phyloP scores from a whole-genome alignment of 345 rosid genomes.

The Populus deltoides region DNA sequence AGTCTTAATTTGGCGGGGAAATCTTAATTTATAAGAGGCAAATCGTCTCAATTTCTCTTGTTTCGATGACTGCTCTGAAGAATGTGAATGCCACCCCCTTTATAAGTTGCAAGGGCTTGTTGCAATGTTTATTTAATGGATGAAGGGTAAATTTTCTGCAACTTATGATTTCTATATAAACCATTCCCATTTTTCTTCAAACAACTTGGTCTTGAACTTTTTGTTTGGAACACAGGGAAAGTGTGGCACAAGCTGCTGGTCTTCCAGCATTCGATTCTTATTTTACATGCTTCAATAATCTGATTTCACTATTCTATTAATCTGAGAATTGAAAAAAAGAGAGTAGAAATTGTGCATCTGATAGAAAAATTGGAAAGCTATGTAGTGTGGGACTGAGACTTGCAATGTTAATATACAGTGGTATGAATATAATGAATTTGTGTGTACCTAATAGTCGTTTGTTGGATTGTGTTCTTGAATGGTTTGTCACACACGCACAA shows the following conservation, averaged over 20 bases:
- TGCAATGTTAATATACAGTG: background rate
- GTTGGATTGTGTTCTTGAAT: conserved; percentile 3
- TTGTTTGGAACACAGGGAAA: background rate
- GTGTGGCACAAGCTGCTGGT: background rate
- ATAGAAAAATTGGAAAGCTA: background rate
- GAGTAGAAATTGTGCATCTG: background rate
- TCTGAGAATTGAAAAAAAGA: background rate
- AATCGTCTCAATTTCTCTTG: background rate
- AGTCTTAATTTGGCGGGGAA: background rate
- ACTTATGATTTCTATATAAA: background rate
- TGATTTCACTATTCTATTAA: background rate
- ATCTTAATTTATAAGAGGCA: background rate
- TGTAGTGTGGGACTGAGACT: background rate
- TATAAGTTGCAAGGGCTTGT: background rate
- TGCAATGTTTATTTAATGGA: background rate
- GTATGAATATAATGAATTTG: conserved; percentile 12
- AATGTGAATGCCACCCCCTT: background rate
- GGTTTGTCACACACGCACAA: background rate
- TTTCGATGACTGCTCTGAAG: background rate
- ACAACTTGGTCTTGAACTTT: background rate
- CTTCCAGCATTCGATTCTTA: background rate
- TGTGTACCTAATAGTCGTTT: background rate
- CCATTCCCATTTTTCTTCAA: background rate
- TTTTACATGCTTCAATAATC: background rate
- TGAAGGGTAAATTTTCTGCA: background rate